These are phyloP conservation scores for Zygoascus sp. DNA, from an alignment of 1,139 yeast genomes.

Conservation along the genomic window DNA sequence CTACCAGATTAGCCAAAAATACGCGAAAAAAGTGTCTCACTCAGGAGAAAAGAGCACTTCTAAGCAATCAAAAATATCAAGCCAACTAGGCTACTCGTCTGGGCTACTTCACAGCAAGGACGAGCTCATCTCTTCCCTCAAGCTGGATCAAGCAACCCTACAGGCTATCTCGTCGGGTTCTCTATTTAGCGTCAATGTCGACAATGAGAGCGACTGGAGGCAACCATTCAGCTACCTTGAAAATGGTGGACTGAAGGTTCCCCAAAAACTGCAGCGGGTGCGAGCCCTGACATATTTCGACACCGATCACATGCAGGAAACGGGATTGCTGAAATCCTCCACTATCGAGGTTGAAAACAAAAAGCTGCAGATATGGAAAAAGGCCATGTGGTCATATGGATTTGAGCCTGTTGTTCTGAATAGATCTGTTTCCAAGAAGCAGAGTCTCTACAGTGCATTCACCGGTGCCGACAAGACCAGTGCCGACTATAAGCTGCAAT, in stretches of 20 bases:
- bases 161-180: conserved; percentile 18
- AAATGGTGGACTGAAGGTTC: conserved; percentile 11
- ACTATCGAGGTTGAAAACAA: conserved; percentile 19
- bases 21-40: conserved; percentile 1
- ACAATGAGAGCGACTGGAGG: conserved; percentile 17
- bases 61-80: conserved; percentile 2
- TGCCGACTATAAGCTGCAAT: conserved; percentile 14
- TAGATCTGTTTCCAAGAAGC: conserved; percentile 21
- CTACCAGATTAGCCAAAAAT: not conserved
- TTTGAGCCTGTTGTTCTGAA: conserved; percentile 32
- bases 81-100: conserved; percentile 3
- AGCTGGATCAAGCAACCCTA: conserved; percentile 27
- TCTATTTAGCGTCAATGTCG: conserved; percentile 14
- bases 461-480: conserved; percentile 9
- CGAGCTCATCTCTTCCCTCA: conserved; percentile 9
- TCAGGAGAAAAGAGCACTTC: conserved; percentile 4
- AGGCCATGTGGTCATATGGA: conserved; percentile 34
- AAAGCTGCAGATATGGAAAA: conserved; percentile 30
- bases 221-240: conserved; percentile 16
- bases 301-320: not conserved
- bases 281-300: conserved; percentile 26
- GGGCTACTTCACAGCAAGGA: not conserved
- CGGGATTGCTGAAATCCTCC: conserved; percentile 7
- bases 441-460: conserved; percentile 22
- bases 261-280: conserved; percentile 24